Evolutionary conservation across 257 asterid species (phyloP).

Genomic region (Fraxinus anomala): DNA sequence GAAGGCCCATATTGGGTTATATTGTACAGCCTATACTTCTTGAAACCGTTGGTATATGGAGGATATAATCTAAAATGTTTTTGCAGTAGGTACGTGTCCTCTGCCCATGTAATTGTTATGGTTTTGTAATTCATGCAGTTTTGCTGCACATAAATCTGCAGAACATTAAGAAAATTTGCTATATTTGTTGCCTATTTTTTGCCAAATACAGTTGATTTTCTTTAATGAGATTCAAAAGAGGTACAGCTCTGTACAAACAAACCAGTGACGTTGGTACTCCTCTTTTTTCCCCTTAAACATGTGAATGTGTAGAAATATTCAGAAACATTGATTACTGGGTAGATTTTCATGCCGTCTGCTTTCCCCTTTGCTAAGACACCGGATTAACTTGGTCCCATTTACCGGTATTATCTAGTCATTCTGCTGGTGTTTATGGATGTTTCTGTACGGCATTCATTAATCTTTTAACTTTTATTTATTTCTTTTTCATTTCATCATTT

Average conservation of each 20-base stretch:
- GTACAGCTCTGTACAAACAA: constrained; percentile 6
- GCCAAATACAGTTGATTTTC: constrained; percentile 7
- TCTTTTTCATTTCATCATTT: not conserved
- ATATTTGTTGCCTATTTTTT: constrained; percentile 6
- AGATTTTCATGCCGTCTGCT: not conserved
- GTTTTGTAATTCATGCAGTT: constrained; percentile 46
- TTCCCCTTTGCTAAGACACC: not conserved
- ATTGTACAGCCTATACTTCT: constrained; percentile 30
- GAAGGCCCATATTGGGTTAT: constrained; percentile 31
- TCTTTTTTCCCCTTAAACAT: not conserved
- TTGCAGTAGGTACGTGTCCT: constrained; percentile 44
- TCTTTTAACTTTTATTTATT: not conserved
- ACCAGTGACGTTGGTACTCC: too few relatives aligned
- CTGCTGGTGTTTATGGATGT: not conserved
- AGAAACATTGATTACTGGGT: not conserved
- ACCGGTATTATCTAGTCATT: not conserved
- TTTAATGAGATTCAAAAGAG: constrained; percentile 16
- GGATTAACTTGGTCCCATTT: not conserved
- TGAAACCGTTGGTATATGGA: constrained; percentile 31
- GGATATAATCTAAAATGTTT: constrained; percentile 35
- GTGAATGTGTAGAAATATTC: not conserved
- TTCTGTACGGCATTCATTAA: not conserved
- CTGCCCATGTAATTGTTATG: constrained; percentile 40
- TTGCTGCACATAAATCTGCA: constrained; percentile 40
- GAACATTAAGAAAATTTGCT: constrained; percentile 36